Conservation (phyloP, 2,329 filamentous ascomycete genomes). For the Aspergillus latus region DNA sequence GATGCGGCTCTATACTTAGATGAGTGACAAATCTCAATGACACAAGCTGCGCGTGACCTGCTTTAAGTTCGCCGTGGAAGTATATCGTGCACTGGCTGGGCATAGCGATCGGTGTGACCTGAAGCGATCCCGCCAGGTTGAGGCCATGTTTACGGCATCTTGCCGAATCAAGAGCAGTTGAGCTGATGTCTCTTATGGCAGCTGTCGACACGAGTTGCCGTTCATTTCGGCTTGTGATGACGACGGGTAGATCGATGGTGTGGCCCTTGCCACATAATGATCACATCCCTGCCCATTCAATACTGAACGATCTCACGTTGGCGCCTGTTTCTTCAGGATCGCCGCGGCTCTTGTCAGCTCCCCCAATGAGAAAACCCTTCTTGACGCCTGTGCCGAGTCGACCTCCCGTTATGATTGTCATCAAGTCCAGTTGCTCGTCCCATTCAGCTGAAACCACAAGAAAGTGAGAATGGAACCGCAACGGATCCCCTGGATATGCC, state of each 20-base stretch:
- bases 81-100: background rate
- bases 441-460: slow-evolving; percentile 80
- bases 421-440: slow-evolving; percentile 80
- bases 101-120: background rate
- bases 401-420: slow-evolving; percentile 83
- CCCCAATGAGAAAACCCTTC: slow-evolving; percentile 88
- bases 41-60: background rate
- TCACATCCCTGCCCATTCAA: slow-evolving; percentile 95
- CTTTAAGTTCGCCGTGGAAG: background rate
- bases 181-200: background rate
- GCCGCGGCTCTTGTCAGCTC: slow-evolving; percentile 50
- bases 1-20: background rate
- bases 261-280: background rate
- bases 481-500: slow-evolving; percentile 90
- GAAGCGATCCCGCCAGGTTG: no score
- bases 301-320: slow-evolving; percentile 69
- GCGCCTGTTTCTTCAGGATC: slow-evolving; percentile 34
- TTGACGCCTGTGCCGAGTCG: slow-evolving; percentile 91
- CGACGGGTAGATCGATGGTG: background rate
- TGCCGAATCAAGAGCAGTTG: background rate
- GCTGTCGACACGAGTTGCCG: background rate
- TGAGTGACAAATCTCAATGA: background rate
- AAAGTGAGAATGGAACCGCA: slow-evolving; percentile 95
- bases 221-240: background rate
- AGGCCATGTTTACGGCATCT: background rate